Evolutionary conservation across 2,329 filamentous ascomycete species (phyloP), one percentile per base, ranked within the genome.

Genomic region (Fusarium sp.): DNA sequence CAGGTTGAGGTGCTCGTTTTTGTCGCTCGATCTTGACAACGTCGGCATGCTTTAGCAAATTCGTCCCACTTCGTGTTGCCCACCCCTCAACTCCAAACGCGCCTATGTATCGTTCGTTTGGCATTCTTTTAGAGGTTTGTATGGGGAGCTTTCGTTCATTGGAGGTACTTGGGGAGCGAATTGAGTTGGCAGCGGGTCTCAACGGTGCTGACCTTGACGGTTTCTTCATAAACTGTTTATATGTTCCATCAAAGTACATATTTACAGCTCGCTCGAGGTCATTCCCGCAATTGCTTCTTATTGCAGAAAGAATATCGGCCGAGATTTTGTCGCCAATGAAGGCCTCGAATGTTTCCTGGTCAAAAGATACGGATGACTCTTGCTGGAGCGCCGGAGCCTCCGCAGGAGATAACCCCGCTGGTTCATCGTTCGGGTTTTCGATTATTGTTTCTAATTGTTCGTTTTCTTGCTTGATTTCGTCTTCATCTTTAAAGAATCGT

Each of bases 21-120:
- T 94, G 90, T 45, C 96, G 90, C 80, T 98, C 95, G 46, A 99
- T 97, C 52, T 86, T 90, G 62, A 99, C 89, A n/a, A 82, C 74
- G 70, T 98, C 95, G 18, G 92, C 94, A 75, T 97, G 92, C 70
- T 90, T 92, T 27, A 99, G 77, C 8, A 98, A 78, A 40, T 88
- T 88, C 5, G 82, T 82, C 1, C 95, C 95, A 78, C 94, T 98
- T 74, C 91, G 89, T 6, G 95, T 98, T 8, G 93, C 91, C 96
- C 96, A 99, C 7, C 91, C 96, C 57, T 92, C 93, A 7, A 93
- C 94, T 11, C 96, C 96, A 80, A 98, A 96, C 0, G 94, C 93
- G 20, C 96, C 96, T 65, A 98, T 88, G 75, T 98, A 99, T 75
- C 96, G 82, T 34, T 76, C 79, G 5, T 78, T 75, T 0, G 84